These are phyloP conservation scores for Solanum aculeatissimum DNA, from an alignment of 305 asterid species.

Conservation along the genomic window DNA sequence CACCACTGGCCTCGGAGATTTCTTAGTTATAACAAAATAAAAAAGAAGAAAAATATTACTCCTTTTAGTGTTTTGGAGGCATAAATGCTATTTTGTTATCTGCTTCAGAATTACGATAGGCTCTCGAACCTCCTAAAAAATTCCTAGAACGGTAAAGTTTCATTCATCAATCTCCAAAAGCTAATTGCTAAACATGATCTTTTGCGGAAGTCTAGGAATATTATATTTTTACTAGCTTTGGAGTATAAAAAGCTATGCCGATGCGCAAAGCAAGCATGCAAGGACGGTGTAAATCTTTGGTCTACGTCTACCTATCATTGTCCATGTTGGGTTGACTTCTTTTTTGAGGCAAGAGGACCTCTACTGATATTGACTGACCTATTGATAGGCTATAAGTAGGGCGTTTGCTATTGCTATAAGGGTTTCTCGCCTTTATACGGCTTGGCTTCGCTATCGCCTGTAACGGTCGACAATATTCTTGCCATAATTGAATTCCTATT, in stretches of 20 bases:
- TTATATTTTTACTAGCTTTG: not conserved
- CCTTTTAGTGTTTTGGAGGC: not conserved
- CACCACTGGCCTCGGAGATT: not conserved
- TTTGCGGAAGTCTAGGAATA: not conserved
- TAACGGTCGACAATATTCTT: too few relatives aligned
- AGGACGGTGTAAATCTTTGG: not conserved
- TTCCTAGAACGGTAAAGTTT: not conserved
- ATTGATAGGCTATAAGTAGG: too few relatives aligned
- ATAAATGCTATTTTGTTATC: not conserved
- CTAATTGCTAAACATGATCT: not conserved
- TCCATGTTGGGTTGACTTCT: too few relatives aligned
- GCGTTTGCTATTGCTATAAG: too few relatives aligned
- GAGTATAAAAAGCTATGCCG: not conserved
- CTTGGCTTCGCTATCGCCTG: too few relatives aligned
- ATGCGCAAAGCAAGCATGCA: not conserved
- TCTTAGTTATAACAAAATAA: not conserved
- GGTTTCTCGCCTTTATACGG: too few relatives aligned
- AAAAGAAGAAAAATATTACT: not conserved
- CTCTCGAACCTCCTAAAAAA: not conserved
- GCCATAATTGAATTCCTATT: too few relatives aligned
- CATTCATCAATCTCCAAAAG: not conserved
- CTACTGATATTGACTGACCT: too few relatives aligned
- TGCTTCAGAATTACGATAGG: not conserved
- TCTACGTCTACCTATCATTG: too few relatives aligned
- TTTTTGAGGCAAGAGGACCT: too few relatives aligned